Evolutionary conservation across 2,329 filamentous ascomycete species (phyloP), one percentile per base, ranked within the genome.

Genomic region (Botrytis aclada): DNA sequence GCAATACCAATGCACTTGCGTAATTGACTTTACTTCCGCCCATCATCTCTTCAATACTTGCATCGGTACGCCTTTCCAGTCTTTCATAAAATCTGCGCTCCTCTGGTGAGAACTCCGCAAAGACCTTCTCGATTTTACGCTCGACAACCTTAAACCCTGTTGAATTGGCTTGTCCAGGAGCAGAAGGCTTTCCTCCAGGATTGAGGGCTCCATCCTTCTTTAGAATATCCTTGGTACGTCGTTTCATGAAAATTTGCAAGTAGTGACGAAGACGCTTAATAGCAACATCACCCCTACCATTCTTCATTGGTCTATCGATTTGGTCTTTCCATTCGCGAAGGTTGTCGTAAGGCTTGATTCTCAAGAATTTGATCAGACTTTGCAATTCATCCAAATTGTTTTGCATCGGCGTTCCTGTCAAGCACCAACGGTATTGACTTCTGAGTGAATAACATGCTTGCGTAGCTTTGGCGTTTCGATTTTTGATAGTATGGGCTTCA

Each of bases 401-500:
- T 81, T 99, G 96, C 91, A 99, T 94, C 0, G 96, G 96, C 1
- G 96, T 99, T 70, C 96, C 96, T 0, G 95, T 97, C 75, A 99
- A 84, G 80, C 96, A 98, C 96, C 96, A 99, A 74, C 96, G 88
- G 79, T 97, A 98, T 81, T 96, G 92, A 32, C 93, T 91, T 43
- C 91, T 86, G 45, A 99, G 83, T 2, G 93, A 93, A 80, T 91
- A 99, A 77, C 93, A 96, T 2, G 96, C 95, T 81, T 97, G 94
- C 1, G 95, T 97, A 58, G 93, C 91, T 83, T 99, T 99, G 34
- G 96, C 94, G 77, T 97, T 97, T 75, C 95, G 91, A 80, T 99
- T 99, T 84, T 99, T 99, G 87, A 99, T 98, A 2, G 93, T 97
- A 82, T 99, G 96, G 1, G 96, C 96, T 84, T 99, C 96, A 76